Percentiles rank a stretch among this genome's conserved stretches.
phyloP scores from a whole-genome alignment of 768 basidiomycete genomes.

The Tephrocybe rancida region DNA sequence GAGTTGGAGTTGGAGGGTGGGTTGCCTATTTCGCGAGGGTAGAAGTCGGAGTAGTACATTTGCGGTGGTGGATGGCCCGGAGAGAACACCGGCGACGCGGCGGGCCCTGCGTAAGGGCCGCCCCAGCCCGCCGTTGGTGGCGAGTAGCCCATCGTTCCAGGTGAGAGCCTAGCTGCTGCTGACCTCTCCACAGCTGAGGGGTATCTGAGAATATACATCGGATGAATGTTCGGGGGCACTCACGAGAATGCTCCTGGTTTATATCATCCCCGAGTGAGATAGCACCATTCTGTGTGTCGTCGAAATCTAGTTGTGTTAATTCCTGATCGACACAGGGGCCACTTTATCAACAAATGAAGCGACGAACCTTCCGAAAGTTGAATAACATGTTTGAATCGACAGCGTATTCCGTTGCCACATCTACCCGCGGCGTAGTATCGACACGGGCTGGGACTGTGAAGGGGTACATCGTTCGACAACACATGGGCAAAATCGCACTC shows the following conservation, averaged over 20 bases:
- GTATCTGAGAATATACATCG: background rate
- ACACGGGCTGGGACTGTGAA: constrained; percentile 27
- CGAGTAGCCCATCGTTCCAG: constrained; percentile 3
- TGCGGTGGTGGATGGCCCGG: constrained; percentile 6
- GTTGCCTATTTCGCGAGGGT: constrained; percentile 14
- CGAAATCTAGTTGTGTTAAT: background rate
- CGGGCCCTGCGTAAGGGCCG: constrained; percentile 4
- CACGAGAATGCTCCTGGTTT: background rate
- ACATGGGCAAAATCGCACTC: constrained; percentile 52
- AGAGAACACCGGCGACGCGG: constrained; percentile 11
- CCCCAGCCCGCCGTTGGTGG: background rate
- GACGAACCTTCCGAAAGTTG: constrained; percentile 17
- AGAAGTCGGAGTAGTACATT: constrained; percentile 11
- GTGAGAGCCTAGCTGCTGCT: background rate
- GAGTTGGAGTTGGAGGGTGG: constrained; percentile 16
- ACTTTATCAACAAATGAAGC: background rate
- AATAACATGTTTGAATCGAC: constrained; percentile 37
- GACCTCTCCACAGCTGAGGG: background rate
- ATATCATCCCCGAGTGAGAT: background rate
- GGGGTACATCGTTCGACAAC: constrained; percentile 25
- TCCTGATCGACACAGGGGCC: background rate
- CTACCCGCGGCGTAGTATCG: constrained; percentile 37
- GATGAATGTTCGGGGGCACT: background rate
- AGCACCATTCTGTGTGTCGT: constrained; percentile 2
- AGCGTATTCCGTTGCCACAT: constrained; percentile 38